Base-by-base conservation (phyloP, 768 basidiomycete genomes). In the Rubroboletus satanas region DNA sequence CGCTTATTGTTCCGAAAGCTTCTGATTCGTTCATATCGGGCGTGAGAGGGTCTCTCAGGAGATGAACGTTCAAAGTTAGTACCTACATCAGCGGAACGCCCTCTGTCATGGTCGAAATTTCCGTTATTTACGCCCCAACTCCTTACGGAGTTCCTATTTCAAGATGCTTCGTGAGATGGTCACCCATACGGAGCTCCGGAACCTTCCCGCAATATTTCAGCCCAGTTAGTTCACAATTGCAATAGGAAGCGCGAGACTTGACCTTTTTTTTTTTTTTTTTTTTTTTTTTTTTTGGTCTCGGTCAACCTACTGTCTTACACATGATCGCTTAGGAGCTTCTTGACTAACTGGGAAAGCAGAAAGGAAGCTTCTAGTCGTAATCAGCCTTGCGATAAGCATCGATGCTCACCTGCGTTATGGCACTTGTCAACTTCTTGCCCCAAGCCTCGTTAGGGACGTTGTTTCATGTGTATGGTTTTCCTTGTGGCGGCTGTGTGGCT, bases 121-220 rank as follows among this genome's bases (percentile, higher is more conserved):
- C 66, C 67, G 69, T 52, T 49, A 29, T 62, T 66, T 63, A 69
- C 62, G 67, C 57, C 32, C 36, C 42, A 53, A 18, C 46, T 42
- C 4, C 39, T 56, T 56, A 47, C 29, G 43, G 42, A 23, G 39
- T 42, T 53, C 21, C 45, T 45, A 46, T 56, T 57, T 43, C 43
- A 56, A 55, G 63, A 56, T 58, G 49, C 29, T 44, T 50, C 23
- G 45, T 46, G 46, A 39, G 33, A 39, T 32, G 36, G 1, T 35
- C n/a, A 9, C 29, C 41, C 43, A 23, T 36, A 41, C 21, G 54
- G 52, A 44, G 48, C 32, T 33, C 42, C 49, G 49, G 42, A 54
- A 59, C 39, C 18, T 57, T 57, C 12, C 44, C 17, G 17, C n/a
- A 31, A 6, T 31, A 9, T 50, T 45, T 41, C 18, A 15, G 41